These are phyloP conservation scores for Fusarium xyrophilum DNA, from an alignment of 2,329 filamentous ascomycete genomes.

Conservation along the genomic window DNA sequence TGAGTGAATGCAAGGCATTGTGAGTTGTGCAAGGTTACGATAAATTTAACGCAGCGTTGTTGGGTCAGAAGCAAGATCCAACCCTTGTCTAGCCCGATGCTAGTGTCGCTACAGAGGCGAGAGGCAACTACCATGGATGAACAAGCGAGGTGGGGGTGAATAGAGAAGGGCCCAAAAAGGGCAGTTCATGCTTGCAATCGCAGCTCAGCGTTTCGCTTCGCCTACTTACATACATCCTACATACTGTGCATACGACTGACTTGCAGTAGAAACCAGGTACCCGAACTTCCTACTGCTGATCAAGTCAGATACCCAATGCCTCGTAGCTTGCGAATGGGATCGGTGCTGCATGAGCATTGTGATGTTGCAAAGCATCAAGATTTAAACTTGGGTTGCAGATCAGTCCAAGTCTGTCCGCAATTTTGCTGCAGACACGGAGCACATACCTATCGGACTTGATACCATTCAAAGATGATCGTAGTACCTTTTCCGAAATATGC, in stretches of 20 bases:
- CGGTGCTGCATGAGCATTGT: conserved; percentile 2
- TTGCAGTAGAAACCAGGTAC: conserved; percentile 15
- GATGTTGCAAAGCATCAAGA: conserved; percentile 17
- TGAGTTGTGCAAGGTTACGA: conserved; percentile 31
- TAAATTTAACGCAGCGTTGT: conserved; percentile 27
- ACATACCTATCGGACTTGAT: not conserved
- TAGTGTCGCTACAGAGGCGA: conserved; percentile 21
- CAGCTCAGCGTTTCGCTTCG: conserved; percentile 12
- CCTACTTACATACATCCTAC: not conserved
- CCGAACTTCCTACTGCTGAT: conserved; percentile 1
- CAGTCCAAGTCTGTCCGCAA: conserved; percentile 1
- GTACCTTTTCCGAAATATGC: not conserved
- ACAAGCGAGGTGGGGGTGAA: conserved; percentile 27
- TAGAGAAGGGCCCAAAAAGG: conserved; percentile 7
- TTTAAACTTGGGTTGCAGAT: conserved; percentile 27
- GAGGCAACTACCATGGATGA: conserved; percentile 8
- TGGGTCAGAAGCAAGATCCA: conserved; percentile 37
- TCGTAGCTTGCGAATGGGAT: conserved; percentile 22
- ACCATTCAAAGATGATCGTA: not conserved
- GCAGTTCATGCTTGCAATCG: conserved; percentile 31
- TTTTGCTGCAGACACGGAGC: not conserved
- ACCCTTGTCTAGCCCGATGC: conserved; percentile 35
- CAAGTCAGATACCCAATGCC: conserved; percentile 12
- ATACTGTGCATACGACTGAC: not conserved
- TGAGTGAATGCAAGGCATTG: conserved; percentile 26